Conservation (phyloP, 495 filamentous ascomycete species). For the Aspergillus haitiensis region DNA sequence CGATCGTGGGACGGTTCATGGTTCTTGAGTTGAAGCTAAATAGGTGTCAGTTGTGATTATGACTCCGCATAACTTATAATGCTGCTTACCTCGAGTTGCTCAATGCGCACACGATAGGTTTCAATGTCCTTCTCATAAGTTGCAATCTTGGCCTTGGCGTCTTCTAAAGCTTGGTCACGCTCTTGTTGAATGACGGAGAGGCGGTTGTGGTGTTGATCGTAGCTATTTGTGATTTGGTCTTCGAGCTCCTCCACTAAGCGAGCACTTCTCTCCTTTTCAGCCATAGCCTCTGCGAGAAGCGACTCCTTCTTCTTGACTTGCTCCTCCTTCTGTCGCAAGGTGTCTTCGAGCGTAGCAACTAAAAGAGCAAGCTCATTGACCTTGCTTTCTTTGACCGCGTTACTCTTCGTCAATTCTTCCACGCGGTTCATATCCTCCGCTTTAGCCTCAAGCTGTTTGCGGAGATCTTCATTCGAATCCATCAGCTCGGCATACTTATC, state of each 20-base stretch:
- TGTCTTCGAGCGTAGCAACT: constrained; percentile 57
- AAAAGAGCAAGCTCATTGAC: constrained; percentile 53
- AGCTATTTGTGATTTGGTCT: constrained; percentile 92
- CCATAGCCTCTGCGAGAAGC: constrained; percentile 57
- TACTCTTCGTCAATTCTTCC: constrained; percentile 40
- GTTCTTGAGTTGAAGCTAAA: constrained; percentile 48
- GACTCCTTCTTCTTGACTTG: constrained; percentile 69
- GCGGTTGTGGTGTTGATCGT: constrained; percentile 90
- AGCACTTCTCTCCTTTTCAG: constrained; percentile 79
- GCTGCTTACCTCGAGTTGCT: constrained; percentile 49
- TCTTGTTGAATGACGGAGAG: constrained; percentile 65
- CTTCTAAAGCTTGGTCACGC: constrained; percentile 49
- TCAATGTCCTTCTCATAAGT: constrained; percentile 54
- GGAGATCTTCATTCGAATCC: constrained; percentile 42
- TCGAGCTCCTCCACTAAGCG: constrained; percentile 93
- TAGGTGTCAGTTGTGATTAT: constrained; percentile 21
- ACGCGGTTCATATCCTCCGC: constrained; percentile 42
- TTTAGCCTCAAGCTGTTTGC: constrained; percentile 56
- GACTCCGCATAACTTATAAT: neutral
- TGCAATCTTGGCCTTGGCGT: constrained; percentile 47
- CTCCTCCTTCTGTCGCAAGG: constrained; percentile 67
- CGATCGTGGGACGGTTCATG: constrained; percentile 55
- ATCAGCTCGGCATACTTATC: constrained; percentile 48
- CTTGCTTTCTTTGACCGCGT: constrained; percentile 43
- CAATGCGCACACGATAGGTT: constrained; percentile 50